A percentile compares a stretch with the other conserved stretches of the same genome.
Evolutionary conservation across 2,329 filamentous ascomycete species (phyloP).

Genomic region (Penicillium sp.): DNA sequence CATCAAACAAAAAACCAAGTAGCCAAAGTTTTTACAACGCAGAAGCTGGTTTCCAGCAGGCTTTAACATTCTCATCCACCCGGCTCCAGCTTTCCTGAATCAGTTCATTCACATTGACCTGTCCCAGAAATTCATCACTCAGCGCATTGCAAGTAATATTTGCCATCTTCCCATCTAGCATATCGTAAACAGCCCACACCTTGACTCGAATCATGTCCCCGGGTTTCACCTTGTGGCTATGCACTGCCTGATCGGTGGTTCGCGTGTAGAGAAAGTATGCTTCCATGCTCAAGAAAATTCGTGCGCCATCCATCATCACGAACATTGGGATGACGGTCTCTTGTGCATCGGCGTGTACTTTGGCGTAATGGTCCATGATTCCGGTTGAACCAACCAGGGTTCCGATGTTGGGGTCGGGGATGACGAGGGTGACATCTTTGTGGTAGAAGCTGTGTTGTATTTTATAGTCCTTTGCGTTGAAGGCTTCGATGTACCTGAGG

Average conservation of each 20-base stretch:
- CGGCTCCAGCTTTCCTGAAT: constrained; percentile 7
- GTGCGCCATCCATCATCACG: constrained; percentile 2
- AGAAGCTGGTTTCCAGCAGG: background rate
- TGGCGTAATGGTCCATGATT: constrained; percentile 8
- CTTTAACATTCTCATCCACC: constrained; percentile 2
- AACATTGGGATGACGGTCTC: constrained; percentile 9
- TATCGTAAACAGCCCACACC: constrained; percentile 11
- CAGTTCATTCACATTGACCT: constrained; percentile 1
- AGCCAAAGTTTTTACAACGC: background rate
- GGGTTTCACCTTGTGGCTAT: constrained; percentile 5
- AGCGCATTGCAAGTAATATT: constrained; percentile 4
- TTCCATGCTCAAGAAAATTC: constrained; percentile 9
- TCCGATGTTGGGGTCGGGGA: constrained; percentile 9
- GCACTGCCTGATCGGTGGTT: constrained; percentile 5
- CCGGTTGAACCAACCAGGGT: constrained; percentile 5
- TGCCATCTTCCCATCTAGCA: constrained; percentile 3
- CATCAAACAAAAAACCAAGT: too few relatives aligned
- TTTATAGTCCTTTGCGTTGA: constrained; percentile 10
- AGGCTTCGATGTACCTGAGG: constrained; percentile 6
- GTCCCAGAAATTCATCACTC: constrained; percentile 1
- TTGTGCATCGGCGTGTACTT: background rate
- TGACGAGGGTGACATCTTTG: constrained; percentile 4
- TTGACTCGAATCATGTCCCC: constrained; percentile 9
- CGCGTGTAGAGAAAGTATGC: constrained; percentile 6
- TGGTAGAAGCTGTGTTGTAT: constrained; percentile 5